Conservation (phyloP, 345 rosid species). For the Eucalyptus sp. region DNA sequence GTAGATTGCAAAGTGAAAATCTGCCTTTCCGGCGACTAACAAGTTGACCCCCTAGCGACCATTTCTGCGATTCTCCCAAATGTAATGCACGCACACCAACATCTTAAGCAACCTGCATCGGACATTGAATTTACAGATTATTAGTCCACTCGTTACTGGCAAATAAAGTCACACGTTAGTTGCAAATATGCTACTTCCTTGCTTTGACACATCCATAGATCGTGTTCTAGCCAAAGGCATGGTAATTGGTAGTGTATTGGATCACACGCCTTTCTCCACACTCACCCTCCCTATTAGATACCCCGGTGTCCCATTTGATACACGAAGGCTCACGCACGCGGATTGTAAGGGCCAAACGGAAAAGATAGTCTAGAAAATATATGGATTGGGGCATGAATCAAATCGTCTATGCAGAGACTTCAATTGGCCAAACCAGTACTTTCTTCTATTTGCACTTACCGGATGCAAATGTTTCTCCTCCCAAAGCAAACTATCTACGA, state of each 20-base stretch:
- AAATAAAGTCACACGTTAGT: background rate
- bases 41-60: slow-evolving; percentile 41
- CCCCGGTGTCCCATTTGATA: no score
- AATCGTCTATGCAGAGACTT: no score
- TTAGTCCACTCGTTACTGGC: background rate
- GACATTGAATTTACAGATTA: background rate
- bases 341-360: no score
- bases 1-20: background rate
- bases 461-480: no score
- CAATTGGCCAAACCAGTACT: no score
- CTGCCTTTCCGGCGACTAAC: slow-evolving; percentile 6
- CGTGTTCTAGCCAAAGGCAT: background rate
- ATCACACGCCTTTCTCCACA: no score
- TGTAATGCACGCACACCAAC: slow-evolving; percentile 59
- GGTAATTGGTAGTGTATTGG: background rate
- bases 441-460: no score
- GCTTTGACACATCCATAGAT: background rate
- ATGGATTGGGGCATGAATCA: no score
- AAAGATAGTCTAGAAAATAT: no score
- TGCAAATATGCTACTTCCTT: background rate
- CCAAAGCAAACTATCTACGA: no score
- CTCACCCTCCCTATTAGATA: no score
- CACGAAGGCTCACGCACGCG: no score
- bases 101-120: slow-evolving; percentile 42
- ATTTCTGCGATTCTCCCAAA: slow-evolving; percentile 63